Percentiles rank a stretch among this genome's conserved stretches.
These are phyloP conservation scores for Colletotrichum theobromicola DNA, from an alignment of 2,329 filamentous ascomycete species.

Conservation along the genomic window DNA sequence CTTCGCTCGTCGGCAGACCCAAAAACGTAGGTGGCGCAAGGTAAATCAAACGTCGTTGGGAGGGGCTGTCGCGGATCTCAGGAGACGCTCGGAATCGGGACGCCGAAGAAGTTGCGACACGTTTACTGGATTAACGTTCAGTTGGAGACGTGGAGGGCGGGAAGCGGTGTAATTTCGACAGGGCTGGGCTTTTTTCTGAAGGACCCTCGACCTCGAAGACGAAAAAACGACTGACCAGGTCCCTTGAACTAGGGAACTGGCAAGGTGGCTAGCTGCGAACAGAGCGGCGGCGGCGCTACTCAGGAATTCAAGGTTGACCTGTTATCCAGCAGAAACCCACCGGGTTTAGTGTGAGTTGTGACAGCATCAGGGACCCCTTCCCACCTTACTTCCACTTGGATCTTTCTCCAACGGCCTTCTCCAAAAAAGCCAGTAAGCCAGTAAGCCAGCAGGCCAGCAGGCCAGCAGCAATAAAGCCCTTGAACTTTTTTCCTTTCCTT, in stretches of 20 bases:
- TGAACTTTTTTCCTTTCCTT: background rate
- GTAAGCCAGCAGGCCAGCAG: no score
- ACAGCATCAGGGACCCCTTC: conserved; percentile 8
- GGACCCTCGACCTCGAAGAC: background rate
- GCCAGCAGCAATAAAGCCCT: background rate
- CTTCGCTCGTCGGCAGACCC: background rate
- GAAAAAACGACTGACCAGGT: background rate
- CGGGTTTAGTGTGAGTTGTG: conserved; percentile 16
- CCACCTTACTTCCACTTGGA: background rate
- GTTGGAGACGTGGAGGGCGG: background rate
- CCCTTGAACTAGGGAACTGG: background rate
- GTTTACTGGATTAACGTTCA: conserved; percentile 6
- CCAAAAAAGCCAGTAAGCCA: background rate
- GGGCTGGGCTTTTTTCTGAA: background rate
- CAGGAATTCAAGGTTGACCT: conserved; percentile 4
- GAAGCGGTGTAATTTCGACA: conserved; percentile 6
- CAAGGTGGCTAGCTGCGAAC: background rate
- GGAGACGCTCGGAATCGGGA: conserved; percentile 16
- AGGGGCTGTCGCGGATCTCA: conserved; percentile 20
- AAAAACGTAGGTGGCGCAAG: background rate
- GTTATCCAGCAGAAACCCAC: conserved; percentile 8
- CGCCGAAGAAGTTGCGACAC: conserved; percentile 13
- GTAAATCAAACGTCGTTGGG: conserved; percentile 14
- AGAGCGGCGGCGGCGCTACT: background rate
- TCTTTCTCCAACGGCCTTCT: background rate